These are phyloP conservation scores for Ramalina intermedia DNA, from an alignment of 495 filamentous ascomycete genomes.

Conservation along the genomic window DNA sequence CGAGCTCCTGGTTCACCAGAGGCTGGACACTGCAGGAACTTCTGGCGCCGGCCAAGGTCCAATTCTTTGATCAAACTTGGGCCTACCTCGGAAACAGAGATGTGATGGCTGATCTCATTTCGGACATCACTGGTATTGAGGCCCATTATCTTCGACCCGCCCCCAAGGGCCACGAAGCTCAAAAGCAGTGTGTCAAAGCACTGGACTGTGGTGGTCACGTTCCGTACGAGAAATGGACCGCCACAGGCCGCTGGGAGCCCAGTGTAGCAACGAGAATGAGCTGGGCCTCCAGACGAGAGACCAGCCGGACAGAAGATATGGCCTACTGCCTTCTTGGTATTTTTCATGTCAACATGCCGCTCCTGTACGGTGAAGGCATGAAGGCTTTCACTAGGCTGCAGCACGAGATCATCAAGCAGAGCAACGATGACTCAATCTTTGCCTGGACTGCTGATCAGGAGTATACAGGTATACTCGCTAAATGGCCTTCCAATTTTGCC, in stretches of 20 bases:
- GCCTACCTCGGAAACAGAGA: conserved; percentile 16
- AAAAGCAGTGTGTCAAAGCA: neutral
- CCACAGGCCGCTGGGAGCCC: neutral
- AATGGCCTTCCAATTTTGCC: neutral
- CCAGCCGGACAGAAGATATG: conserved; percentile 22
- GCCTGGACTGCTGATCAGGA: conserved; percentile 7
- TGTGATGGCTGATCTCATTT: conserved; percentile 6
- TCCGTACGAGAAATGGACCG: too few species aligned
- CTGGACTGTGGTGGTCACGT: too few species aligned
- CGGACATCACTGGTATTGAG: conserved; percentile 14
- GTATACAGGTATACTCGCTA: neutral
- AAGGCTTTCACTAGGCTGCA: conserved; percentile 24
- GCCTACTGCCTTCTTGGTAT: conserved; percentile 31
- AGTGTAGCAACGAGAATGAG: conserved; percentile 25
- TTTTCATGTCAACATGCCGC: conserved; percentile 29
- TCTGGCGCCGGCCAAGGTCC: conserved; percentile 22
- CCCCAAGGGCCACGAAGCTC: neutral
- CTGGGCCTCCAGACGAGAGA: conserved; percentile 23
- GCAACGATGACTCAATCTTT: conserved; percentile 17
- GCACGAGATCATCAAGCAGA: conserved; percentile 20
- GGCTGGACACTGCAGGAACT: conserved; percentile 34
- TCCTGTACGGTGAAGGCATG: conserved; percentile 30
- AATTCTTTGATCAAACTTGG: conserved; percentile 24
- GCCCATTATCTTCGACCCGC: conserved; percentile 2
- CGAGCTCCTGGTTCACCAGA: conserved; percentile 28